A percentile compares a stretch with the other conserved stretches of the same genome.
These are phyloP conservation scores for Cryptococcus hybrid DNA, from an alignment of 1,284 basidiomycete species.

Conservation along the genomic window DNA sequence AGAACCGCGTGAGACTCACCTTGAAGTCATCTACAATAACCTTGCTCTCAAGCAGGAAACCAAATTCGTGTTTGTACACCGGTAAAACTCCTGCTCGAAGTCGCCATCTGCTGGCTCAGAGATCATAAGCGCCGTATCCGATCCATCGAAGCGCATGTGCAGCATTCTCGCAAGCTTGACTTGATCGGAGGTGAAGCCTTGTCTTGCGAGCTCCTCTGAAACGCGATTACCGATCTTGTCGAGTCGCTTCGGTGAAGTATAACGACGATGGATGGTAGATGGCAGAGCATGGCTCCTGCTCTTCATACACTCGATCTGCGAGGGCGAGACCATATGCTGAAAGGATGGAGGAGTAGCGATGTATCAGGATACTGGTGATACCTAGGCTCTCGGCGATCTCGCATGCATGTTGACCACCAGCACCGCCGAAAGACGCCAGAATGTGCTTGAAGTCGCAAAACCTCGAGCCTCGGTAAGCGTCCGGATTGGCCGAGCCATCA, in stretches of 20 bases:
- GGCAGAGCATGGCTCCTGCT: constrained; percentile 31
- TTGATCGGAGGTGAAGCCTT: constrained; percentile 74
- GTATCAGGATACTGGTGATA: constrained; percentile 39
- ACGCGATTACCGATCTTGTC: constrained; percentile 52
- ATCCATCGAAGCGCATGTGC: constrained; percentile 37
- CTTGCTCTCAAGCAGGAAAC: constrained; percentile 32
- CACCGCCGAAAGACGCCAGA: constrained; percentile 42
- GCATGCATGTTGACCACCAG: constrained; percentile 42
- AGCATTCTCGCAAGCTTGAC: constrained; percentile 62
- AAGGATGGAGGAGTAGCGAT: constrained; percentile 36
- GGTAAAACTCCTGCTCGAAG: constrained; percentile 25
- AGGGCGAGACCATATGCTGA: constrained; percentile 44
- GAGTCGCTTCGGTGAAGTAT: constrained; percentile 5
- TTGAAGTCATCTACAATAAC: constrained; percentile 21
- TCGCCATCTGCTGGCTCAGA: constrained; percentile 27
- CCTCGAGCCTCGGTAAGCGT: constrained; percentile 38
- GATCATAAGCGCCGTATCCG: constrained; percentile 40
- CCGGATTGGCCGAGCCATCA: constrained; percentile 22
- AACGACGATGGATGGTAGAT: not conserved
- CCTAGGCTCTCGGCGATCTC: constrained; percentile 32
- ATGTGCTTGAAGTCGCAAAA: constrained; percentile 32
- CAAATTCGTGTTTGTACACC: constrained; percentile 39
- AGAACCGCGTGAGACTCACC: no score
- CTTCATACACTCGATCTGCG: constrained; percentile 37
- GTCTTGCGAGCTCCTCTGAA: constrained; percentile 62